Base-by-base conservation (phyloP, 2,329 filamentous ascomycete genomes). In the Exophiala calicioides region DNA sequence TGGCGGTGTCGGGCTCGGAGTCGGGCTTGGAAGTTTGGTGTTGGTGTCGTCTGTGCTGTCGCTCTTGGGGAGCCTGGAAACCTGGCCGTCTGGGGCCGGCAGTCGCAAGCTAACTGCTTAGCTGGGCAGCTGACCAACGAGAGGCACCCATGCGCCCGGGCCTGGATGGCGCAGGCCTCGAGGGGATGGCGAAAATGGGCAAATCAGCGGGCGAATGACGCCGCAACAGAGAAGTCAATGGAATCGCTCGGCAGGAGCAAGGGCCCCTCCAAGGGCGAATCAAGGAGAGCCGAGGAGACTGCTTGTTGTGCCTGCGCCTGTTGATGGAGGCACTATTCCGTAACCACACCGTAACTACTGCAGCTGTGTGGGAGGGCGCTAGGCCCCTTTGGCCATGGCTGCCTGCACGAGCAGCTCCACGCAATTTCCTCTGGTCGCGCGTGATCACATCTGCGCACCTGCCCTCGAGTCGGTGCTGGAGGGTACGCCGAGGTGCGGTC, bases 401-500 rank as follows among this genome's bases (percentile, higher is more conserved):
- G 12, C 29, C 36, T 49, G 46, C 46, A 50, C 46, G 32, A 50
- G 26, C 45, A 24, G 15, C 26, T 21, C 27, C 37, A 41, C 42
- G 46, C 46, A 53, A 53, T 53, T 36, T 53, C 50, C n/a, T n/a
- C 50, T 43, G 15, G n/a, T 48, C 49, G 45, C 46, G 46, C 45
- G 33, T 50, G 50, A 53, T 27, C 42, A 36, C 27, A 32, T 43
- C 38, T 53, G 27, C 50, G 29, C 44, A 40, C 34, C 40, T 16
- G 36, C 21, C 31, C 15, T 18, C 7, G 7, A 7, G 7, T 9
- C 33, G 33, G 12, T 27, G 24, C 24, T 7, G 12, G 12, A n/a
- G n/a, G n/a, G n/a, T n/a, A n/a, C n/a, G n/a, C n/a, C n/a, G n/a
- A n/a, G n/a, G n/a, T n/a, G n/a, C n/a, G n/a, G n/a, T n/a, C n/a